Conservation (phyloP, 345 rosid species). For the Streptanthus diversifolius region DNA sequence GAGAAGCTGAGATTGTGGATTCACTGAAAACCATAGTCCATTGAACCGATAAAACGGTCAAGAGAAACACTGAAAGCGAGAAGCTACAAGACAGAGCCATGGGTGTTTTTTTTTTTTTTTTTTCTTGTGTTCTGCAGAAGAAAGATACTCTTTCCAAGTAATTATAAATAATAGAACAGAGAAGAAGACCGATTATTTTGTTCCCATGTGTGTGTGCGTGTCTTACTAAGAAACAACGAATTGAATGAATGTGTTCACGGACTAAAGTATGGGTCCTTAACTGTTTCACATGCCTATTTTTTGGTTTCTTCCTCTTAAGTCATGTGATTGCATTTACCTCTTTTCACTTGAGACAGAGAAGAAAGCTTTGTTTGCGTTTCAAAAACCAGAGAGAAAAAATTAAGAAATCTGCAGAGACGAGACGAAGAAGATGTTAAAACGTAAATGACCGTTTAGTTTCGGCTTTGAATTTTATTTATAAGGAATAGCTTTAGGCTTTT, state of each 20-base stretch:
- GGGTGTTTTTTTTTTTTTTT: conserved; percentile 2
- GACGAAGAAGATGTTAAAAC: too few species aligned
- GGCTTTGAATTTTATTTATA: too few species aligned
- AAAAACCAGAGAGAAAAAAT: too few species aligned
- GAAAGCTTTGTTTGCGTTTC: too few species aligned
- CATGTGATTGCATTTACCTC: conserved; percentile 36
- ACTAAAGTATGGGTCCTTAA: conserved; percentile 27
- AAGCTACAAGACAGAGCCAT: conserved; percentile 42
- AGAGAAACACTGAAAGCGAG: conserved; percentile 24
- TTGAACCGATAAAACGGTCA: conserved; percentile 27
- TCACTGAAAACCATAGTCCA: conserved; percentile 30
- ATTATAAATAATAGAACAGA: conserved; percentile 27
- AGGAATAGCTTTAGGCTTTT: too few species aligned
- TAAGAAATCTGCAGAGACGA: too few species aligned
- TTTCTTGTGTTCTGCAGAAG: conserved; percentile 28
- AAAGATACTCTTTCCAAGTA: conserved; percentile 10
- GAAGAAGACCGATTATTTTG: conserved; percentile 25
- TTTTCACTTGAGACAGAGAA: too few species aligned
- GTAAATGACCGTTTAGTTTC: too few species aligned
- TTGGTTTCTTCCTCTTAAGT: conserved; percentile 22
- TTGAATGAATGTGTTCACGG: conserved; percentile 35
- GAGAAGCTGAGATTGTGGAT: conserved; percentile 52
- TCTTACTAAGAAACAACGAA: conserved; percentile 32
- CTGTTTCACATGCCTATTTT: conserved; percentile 29
- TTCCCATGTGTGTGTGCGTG: conserved; percentile 36